phyloP scores from a whole-genome alignment of 192 early-diverging fungal species.

The Obelidium mucronatum region DNA sequence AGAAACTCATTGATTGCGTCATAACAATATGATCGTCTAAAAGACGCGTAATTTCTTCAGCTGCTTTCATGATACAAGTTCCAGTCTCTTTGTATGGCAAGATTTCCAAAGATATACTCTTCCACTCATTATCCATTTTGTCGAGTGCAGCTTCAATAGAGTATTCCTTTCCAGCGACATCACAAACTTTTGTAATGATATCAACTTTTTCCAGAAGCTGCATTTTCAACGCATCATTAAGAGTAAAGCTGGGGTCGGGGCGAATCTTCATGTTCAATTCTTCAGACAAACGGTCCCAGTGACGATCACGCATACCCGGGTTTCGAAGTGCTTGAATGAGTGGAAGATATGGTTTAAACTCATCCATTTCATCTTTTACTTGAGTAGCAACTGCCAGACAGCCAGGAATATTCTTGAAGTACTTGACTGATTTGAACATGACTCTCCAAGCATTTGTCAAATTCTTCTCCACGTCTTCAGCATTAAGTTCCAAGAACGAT shows the following conservation, averaged over 20 bases:
- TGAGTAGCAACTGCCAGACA: slow-evolving; percentile 58
- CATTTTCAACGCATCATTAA: slow-evolving; percentile 63
- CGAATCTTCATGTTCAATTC: slow-evolving; percentile 59
- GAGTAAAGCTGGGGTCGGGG: slow-evolving; percentile 54
- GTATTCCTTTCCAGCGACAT: slow-evolving; percentile 68
- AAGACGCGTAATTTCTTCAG: slow-evolving; percentile 62
- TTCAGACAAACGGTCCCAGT: slow-evolving; percentile 63
- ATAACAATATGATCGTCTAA: slow-evolving; percentile 70
- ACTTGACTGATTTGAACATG: slow-evolving; percentile 66
- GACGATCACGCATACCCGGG: slow-evolving; percentile 67
- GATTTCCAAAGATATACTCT: slow-evolving; percentile 59
- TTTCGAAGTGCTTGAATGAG: slow-evolving; percentile 67
- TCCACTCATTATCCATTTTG: slow-evolving; percentile 69
- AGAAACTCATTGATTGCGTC: slow-evolving; percentile 71
- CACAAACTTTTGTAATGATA: slow-evolving; percentile 64
- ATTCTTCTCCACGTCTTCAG: slow-evolving; percentile 67
- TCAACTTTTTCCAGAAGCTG: slow-evolving; percentile 61
- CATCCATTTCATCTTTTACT: slow-evolving; percentile 68
- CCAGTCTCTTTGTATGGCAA: slow-evolving; percentile 69
- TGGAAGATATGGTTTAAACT: slow-evolving; percentile 67
- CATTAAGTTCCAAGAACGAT: slow-evolving; percentile 61
- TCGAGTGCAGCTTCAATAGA: slow-evolving; percentile 67
- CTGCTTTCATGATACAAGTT: slow-evolving; percentile 65
- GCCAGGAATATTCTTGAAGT: slow-evolving; percentile 60
- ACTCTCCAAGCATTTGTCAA: slow-evolving; percentile 59